Evolutionary conservation across 139 green algal genomes (phyloP).

Genomic region (Micractinium sp.): DNA sequence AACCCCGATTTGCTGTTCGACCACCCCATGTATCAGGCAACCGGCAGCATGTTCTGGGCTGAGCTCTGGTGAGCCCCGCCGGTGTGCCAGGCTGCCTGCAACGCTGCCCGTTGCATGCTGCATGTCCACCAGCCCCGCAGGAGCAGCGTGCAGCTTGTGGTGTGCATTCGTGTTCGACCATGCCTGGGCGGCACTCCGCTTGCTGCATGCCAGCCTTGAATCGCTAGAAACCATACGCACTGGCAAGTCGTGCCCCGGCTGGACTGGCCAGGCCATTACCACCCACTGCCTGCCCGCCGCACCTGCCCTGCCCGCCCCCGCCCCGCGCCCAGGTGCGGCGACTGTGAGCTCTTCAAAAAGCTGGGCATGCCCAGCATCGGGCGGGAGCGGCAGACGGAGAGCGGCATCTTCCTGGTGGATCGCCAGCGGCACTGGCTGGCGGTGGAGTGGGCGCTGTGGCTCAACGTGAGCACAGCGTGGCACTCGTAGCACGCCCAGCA

Average conservation of each 20-base stretch:
- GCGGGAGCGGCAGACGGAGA: slow-evolving; percentile 46
- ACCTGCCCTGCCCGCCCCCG: neutral
- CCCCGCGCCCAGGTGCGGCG: neutral
- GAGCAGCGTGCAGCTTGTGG: neutral
- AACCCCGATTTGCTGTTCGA: slow-evolving; percentile 48
- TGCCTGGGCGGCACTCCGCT: neutral
- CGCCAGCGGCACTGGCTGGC: slow-evolving; percentile 27
- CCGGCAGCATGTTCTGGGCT: slow-evolving; percentile 53
- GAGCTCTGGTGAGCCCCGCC: slow-evolving; percentile 43
- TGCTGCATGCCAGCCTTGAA: neutral
- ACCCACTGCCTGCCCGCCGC: neutral
- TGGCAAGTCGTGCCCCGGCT: neutral
- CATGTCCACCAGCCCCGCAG: neutral
- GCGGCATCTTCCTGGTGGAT: slow-evolving; percentile 52
- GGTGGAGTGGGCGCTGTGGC: slow-evolving; percentile 53
- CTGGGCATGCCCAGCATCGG: slow-evolving; percentile 26
- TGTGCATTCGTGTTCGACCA: too few relatives aligned
- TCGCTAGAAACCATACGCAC: neutral
- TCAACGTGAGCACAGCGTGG: slow-evolving; percentile 31
- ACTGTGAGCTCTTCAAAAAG: slow-evolving; percentile 30
- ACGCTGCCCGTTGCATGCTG: neutral
- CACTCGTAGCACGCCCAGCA: too few relatives aligned
- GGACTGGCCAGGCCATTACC: neutral
- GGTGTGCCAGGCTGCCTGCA: neutral
- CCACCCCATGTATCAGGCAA: slow-evolving; percentile 4